phyloP scores from a whole-genome alignment of 1,284 basidiomycete species.

The Malassezia yamatoensis region DNA sequence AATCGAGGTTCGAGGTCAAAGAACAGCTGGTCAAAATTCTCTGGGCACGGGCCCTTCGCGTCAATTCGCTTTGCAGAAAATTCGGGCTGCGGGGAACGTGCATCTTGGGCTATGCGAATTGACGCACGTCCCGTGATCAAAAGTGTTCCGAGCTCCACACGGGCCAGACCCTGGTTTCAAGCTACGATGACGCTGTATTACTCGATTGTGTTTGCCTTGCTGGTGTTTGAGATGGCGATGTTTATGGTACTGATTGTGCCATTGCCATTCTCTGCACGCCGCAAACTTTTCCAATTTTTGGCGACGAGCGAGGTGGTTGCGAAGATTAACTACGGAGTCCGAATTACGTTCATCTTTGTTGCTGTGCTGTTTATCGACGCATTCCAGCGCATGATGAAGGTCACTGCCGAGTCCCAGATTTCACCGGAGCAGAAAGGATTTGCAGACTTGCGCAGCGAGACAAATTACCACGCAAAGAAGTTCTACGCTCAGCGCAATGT shows the following conservation, averaged over 20 bases:
- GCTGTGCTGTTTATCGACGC: constrained; percentile 73
- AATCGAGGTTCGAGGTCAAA: neutral
- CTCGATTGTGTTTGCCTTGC: constrained; percentile 43
- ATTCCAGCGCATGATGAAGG: constrained; percentile 80
- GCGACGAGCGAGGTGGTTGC: constrained; percentile 50
- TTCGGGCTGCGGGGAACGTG: too few relatives aligned
- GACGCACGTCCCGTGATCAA: neutral
- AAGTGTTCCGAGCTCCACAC: neutral
- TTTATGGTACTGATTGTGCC: constrained; percentile 53
- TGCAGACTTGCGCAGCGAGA: constrained; percentile 66
- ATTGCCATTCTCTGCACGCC: constrained; percentile 63
- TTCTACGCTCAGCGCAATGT: constrained; percentile 69
- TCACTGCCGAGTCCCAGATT: constrained; percentile 64
- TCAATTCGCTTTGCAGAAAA: too few relatives aligned
- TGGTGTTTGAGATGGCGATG: constrained; percentile 45
- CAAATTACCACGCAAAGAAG: constrained; percentile 70
- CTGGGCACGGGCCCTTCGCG: too few relatives aligned
- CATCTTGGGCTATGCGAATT: neutral
- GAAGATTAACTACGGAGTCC: constrained; percentile 57
- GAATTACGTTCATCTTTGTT: constrained; percentile 91
- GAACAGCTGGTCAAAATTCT: too few relatives aligned
- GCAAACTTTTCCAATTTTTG: constrained; percentile 65
- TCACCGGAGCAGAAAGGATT: constrained; percentile 58
- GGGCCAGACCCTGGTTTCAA: neutral
- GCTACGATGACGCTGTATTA: constrained; percentile 44